Base-by-base conservation (phyloP, 2,329 filamentous ascomycete species). In the Endocalyx cinctus region DNA sequence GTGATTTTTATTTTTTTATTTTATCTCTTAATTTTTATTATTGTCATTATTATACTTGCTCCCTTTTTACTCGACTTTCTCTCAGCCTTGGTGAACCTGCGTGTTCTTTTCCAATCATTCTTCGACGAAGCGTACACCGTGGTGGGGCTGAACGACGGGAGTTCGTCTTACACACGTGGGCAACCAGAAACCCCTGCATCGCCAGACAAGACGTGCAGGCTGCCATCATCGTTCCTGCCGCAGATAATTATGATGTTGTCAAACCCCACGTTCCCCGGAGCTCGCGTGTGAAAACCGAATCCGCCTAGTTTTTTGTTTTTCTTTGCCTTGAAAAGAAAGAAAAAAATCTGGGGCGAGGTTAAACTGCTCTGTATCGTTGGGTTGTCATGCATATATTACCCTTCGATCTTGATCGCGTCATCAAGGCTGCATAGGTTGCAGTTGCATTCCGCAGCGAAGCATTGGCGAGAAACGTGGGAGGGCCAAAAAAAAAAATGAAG, bases 81-180 rank as follows among this genome's bases (percentile, higher is more conserved):
- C n/a, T n/a, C n/a, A n/a, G n/a, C n/a, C n/a, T n/a, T n/a, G n/a
- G n/a, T n/a, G n/a, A n/a, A n/a, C n/a, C n/a, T n/a, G n/a, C n/a
- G n/a, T n/a, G n/a, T n/a, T n/a, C 37, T 31, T 43, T 27, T 43
- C 45, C 43, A 39, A 48, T 45, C 35, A 43, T 47, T 45, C 51
- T 55, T n/a, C 50, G 47, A 46, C 45, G 50, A 54, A 51, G 49
- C 49, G 48, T 49, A 37, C n/a, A n/a, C n/a, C n/a, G n/a, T 30
- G 37, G 50, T 55, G 54, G 54, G 52, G 46, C 48, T 39, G 43
- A 34, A 45, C 41, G 46, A 39, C 42, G 47, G 50, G 37, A 47
- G 49, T 55, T 54, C 47, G 50, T 55, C 54, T 55, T 35, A 46
- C 46, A 56, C 54, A 56, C 54, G 52, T 56, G 52, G 47, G 44